Base-by-base conservation (phyloP, 441 rosid genomes). In the Bruguiera hainesii region DNA sequence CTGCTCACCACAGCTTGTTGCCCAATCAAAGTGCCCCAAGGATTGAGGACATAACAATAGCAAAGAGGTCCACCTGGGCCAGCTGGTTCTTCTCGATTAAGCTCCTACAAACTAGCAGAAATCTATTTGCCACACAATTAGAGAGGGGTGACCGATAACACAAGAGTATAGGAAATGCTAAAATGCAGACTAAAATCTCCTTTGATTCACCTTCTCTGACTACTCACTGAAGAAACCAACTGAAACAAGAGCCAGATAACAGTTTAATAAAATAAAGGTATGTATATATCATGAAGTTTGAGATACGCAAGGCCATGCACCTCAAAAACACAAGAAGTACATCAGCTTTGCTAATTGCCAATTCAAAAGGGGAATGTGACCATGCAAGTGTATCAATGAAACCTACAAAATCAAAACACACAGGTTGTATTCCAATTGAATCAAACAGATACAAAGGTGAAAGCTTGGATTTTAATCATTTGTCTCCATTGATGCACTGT, bases 1-100 rank as follows among this genome's bases (percentile, higher is more conserved):
- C 91, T 82, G 39, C 73, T 80, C 75, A 91, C 92, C 73, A 94
- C 97, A 80, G 92, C 87, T 69, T 79, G 80, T 53, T 94, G 87
- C 85, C 89, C 97, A 71, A 88, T 92, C 76, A 91, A 87, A 71
- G 93, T 84, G 68, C 97, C 98, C 79, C 97, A 83, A 70, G 97
- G 88, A 78, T 94, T 97, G 64, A 91, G 81, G 71, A 91, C 80
- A 79, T 84, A 84, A 31, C 66, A 85, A 52, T 94, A 97, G 75
- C 88, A 83, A 52, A 69, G 82, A 62, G 93, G 93, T 67, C 98
- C 98, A 75, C 99, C 99, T 58, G 89, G 75, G 63, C 98, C 96
- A 82, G 91, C 82, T 64, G 99, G 97, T 79, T 94, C 98, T 77
- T 88, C 97, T 29, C 86, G 88, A 84, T 81, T 87, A 68, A 94